Evolutionary conservation across 495 filamentous ascomycete species (phyloP).

Genomic region (Parathielavia hyrcaniae): DNA sequence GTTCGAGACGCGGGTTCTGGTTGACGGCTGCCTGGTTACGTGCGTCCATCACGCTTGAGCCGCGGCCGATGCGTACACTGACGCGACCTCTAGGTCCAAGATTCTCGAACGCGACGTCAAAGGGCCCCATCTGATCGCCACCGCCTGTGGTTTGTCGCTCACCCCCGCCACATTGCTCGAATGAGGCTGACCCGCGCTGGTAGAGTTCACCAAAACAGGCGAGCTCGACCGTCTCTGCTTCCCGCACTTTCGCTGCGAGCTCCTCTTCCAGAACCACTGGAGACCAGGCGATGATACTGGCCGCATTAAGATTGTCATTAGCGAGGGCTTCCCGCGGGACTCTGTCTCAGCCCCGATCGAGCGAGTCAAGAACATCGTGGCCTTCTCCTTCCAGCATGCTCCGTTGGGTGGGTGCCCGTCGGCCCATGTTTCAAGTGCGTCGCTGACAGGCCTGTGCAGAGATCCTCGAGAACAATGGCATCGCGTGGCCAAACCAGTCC

Average conservation of each 20-base stretch:
- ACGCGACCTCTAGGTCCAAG: conserved; percentile 41
- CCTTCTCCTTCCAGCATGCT: conserved; percentile 82
- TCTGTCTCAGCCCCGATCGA: conserved; percentile 53
- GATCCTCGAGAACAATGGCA: conserved; percentile 66
- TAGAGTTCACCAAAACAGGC: conserved; percentile 58
- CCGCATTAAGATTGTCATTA: conserved; percentile 69
- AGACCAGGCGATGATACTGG: conserved; percentile 64
- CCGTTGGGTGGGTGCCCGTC: conserved; percentile 55
- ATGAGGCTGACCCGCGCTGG: neutral
- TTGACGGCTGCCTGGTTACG: conserved; percentile 65
- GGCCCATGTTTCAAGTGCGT: neutral
- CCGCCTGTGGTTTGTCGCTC: conserved; percentile 40
- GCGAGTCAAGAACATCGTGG: conserved; percentile 64
- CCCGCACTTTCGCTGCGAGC: conserved; percentile 64
- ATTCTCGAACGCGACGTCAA: conserved; percentile 49
- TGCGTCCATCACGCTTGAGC: conserved; percentile 34
- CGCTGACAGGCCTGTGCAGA: conserved; percentile 38
- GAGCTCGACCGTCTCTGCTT: conserved; percentile 62
- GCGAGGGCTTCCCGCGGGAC: conserved; percentile 60
- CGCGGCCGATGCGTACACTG: conserved; percentile 1
- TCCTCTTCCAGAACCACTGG: conserved; percentile 67
- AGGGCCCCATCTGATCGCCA: conserved; percentile 54
- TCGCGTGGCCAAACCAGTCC: conserved; percentile 72
- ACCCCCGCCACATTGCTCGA: neutral
- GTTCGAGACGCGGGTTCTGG: conserved; percentile 61